Percentiles rank a stretch among this genome's conserved stretches.
Conservation (phyloP, 352 stramenopile genomes). For the Phytophthora hibernalis region DNA sequence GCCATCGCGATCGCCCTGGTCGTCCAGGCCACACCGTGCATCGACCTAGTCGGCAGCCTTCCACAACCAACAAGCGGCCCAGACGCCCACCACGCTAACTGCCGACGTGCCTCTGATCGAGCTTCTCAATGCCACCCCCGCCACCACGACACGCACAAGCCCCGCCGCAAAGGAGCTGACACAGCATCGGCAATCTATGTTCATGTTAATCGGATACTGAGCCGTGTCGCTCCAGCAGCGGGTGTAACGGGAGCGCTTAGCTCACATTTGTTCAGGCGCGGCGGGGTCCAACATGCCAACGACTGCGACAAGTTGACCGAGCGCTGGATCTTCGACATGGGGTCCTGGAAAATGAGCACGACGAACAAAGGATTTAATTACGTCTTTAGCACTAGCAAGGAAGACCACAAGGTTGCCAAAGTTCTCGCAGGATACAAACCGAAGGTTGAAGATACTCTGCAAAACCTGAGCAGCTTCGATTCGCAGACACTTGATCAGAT, state of each 20-base stretch:
- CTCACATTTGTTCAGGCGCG: slow-evolving; percentile 39
- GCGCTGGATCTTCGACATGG: slow-evolving; percentile 25
- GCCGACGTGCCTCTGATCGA: not conserved
- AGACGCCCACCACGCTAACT: not conserved
- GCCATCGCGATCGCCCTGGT: slow-evolving; percentile 18
- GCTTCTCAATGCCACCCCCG: not conserved
- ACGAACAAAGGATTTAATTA: slow-evolving; percentile 33
- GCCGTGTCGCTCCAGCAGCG: not conserved
- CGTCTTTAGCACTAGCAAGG: slow-evolving; percentile 22
- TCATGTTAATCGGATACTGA: too few relatives aligned
- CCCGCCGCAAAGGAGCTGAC: not conserved
- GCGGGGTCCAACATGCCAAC: too few relatives aligned
- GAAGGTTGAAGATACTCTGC: not conserved
- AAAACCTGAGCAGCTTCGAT: slow-evolving; percentile 1
- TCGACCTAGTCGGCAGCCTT: not conserved
- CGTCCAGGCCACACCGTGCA: not conserved
- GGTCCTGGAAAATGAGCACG: slow-evolving; percentile 27
- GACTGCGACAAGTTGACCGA: too few relatives aligned
- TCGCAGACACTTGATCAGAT: not conserved
- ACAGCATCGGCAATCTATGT: not conserved
- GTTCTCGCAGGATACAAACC: too few relatives aligned
- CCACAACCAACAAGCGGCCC: not conserved
- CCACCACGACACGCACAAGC: not conserved
- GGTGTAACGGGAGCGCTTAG: slow-evolving; percentile 18
- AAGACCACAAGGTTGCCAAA: too few relatives aligned